phyloP scores from a whole-genome alignment of 306 rosid species.

The Vigna mungo region DNA sequence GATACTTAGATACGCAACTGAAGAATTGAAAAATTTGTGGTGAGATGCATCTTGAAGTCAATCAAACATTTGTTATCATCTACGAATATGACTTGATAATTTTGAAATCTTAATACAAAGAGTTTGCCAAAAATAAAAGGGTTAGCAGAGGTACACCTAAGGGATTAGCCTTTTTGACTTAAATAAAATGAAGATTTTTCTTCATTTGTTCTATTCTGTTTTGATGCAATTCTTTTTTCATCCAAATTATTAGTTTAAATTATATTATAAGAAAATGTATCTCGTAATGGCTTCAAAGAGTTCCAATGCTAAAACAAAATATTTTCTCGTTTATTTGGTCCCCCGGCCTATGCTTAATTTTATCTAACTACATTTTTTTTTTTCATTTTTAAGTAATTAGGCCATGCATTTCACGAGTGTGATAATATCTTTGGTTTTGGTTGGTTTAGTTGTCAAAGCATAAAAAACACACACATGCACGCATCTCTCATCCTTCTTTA shows the following conservation, averaged over 20 bases:
- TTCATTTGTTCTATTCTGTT: not conserved
- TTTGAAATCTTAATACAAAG: not conserved
- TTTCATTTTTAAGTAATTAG: constrained; percentile 1
- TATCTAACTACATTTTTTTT: not conserved
- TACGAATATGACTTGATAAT: not conserved
- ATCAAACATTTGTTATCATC: not conserved
- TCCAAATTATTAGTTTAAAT: not conserved
- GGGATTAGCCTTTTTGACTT: not conserved
- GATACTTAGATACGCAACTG: not conserved
- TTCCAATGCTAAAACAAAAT: not conserved
- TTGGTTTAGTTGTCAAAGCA: not conserved
- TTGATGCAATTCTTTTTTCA: not conserved
- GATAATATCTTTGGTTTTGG: not conserved
- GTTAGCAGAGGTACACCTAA: not conserved
- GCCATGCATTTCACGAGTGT: constrained; percentile 22
- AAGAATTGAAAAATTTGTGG: not conserved
- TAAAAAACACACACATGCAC: not conserved
- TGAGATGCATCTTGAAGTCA: not conserved
- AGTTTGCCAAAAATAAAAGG: not conserved
- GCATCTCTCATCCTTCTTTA: not conserved
- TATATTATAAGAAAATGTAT: no score
- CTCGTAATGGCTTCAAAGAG: not conserved
- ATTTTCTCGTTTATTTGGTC: not conserved
- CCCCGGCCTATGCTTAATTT: not conserved
- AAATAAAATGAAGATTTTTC: not conserved